Percentiles rank a stretch among this genome's conserved stretches.
Evolutionary conservation across 768 basidiomycete species (phyloP).

Genomic region (Mrakia frigida): DNA sequence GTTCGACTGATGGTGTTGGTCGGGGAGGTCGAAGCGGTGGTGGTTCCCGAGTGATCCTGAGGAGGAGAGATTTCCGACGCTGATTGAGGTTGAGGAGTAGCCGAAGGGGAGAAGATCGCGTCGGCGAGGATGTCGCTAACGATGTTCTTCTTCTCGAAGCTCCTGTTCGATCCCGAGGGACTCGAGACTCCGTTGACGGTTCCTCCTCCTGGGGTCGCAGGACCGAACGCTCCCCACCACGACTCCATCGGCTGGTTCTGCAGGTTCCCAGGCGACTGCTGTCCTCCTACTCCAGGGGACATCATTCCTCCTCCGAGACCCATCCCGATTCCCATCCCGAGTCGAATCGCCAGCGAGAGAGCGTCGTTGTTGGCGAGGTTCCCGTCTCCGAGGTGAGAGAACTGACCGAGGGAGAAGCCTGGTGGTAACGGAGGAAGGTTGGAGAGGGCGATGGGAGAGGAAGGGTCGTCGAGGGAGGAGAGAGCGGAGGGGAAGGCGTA

Average conservation of each 20-base stretch:
- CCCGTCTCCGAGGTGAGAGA: not conserved
- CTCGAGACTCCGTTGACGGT: not conserved
- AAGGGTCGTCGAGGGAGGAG: constrained; percentile 3
- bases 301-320: constrained; percentile 18
- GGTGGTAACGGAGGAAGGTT: constrained; percentile 17
- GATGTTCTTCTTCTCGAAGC: constrained; percentile 10
- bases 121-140: not conserved
- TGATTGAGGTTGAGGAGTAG: not conserved
- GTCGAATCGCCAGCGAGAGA: constrained; percentile 29
- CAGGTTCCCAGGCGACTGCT: not conserved
- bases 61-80: not conserved
- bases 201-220: not conserved
- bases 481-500: constrained; percentile 21
- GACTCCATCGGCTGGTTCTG: not conserved
- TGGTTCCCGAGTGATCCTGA: not conserved
- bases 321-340: constrained; percentile 33
- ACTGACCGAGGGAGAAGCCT: constrained; percentile 17
- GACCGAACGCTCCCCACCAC: constrained; percentile 4
- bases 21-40: not conserved
- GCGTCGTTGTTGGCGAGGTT: constrained; percentile 17
- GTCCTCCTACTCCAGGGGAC: not conserved
- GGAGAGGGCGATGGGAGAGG: constrained; percentile 11
- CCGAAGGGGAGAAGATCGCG: not conserved
- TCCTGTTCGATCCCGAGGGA: not conserved
- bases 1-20: not conserved